Conservation (phyloP, 805 yeast genomes). For the Candida chauliodis region DNA sequence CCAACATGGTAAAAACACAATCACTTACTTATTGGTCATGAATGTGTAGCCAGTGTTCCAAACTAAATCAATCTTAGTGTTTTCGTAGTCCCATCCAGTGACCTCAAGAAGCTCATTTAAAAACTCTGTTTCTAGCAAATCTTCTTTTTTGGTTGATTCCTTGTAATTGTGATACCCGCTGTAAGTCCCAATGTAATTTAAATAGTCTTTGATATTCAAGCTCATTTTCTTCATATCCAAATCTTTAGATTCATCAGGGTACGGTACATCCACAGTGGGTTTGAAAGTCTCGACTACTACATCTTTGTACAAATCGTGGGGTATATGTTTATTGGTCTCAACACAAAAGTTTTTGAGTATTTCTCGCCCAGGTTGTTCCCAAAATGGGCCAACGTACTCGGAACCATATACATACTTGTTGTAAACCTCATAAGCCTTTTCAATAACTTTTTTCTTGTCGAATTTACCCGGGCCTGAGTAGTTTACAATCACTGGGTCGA, state of each 20-base stretch:
- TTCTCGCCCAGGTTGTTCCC: slow-evolving; percentile 84
- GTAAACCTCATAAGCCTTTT: slow-evolving; percentile 26
- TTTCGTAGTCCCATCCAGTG: slow-evolving; percentile 44
- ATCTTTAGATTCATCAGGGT: slow-evolving; percentile 15
- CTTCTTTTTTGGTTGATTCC: slow-evolving; percentile 28
- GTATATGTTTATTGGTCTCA: slow-evolving; percentile 41
- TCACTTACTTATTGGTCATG: slow-evolving; percentile 29
- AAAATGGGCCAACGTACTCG: slow-evolving; percentile 56
- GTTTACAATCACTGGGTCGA: slow-evolving; percentile 35
- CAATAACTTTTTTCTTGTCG: slow-evolving; percentile 14
- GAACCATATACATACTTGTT: slow-evolving; percentile 40
- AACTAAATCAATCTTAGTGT: slow-evolving; percentile 38
- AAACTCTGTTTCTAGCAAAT: slow-evolving; percentile 28
- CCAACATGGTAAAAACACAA: too few relatives aligned
- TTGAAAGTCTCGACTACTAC: slow-evolving; percentile 23
- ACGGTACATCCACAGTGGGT: slow-evolving; percentile 15
- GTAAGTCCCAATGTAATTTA: slow-evolving; percentile 61
- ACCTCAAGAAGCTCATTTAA: slow-evolving; percentile 33
- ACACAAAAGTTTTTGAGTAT: slow-evolving; percentile 44
- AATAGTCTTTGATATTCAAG: slow-evolving; percentile 44
- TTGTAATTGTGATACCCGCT: slow-evolving; percentile 64
- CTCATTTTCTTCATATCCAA: slow-evolving; percentile 32
- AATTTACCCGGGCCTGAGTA: slow-evolving; percentile 13
- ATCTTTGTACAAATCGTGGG: slow-evolving; percentile 40
- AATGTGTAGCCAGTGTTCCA: slow-evolving; percentile 53